phyloP scores from a whole-genome alignment of 257 asterid genomes.

The Fraxinus pennsylvanica region DNA sequence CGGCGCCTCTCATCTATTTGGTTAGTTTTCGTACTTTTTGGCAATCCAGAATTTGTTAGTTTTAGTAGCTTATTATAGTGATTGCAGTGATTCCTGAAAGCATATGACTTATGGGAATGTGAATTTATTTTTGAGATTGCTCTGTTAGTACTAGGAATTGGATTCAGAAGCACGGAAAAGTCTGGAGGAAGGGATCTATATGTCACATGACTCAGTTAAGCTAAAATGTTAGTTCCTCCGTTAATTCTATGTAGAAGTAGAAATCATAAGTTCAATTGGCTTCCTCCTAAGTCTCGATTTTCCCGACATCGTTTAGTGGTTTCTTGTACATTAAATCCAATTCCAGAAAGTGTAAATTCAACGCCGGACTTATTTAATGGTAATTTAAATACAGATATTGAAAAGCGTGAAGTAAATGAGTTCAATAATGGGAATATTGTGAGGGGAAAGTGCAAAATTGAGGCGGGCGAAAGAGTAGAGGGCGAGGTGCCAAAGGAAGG shows the following conservation, averaged over 20 bases:
- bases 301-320: conserved; percentile 44
- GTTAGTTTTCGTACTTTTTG: too few relatives aligned
- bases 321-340: conserved; percentile 51
- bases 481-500: conserved; percentile 33
- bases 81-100: too few relatives aligned
- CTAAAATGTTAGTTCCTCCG: conserved; percentile 4
- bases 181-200: too few relatives aligned
- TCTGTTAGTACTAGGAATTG: too few relatives aligned
- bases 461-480: conserved; percentile 23
- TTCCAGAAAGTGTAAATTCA: conserved; percentile 42
- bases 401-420: conserved; percentile 26
- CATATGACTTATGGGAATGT: too few relatives aligned
- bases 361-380: conserved; percentile 28
- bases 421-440: conserved; percentile 26
- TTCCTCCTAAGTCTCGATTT: conserved; percentile 37
- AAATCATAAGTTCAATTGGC: conserved; percentile 23
- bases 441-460: conserved; percentile 20
- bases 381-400: conserved; percentile 28
- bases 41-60: too few relatives aligned
- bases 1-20: too few relatives aligned
- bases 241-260: conserved; percentile 21
- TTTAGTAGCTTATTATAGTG: too few relatives aligned
- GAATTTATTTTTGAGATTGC: too few relatives aligned
- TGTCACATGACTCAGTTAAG: too few relatives aligned
- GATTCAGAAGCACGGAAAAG: too few relatives aligned